Conservation (phyloP, 2,329 filamentous ascomycete genomes). For the Akanthomyces uredinophilus region DNA sequence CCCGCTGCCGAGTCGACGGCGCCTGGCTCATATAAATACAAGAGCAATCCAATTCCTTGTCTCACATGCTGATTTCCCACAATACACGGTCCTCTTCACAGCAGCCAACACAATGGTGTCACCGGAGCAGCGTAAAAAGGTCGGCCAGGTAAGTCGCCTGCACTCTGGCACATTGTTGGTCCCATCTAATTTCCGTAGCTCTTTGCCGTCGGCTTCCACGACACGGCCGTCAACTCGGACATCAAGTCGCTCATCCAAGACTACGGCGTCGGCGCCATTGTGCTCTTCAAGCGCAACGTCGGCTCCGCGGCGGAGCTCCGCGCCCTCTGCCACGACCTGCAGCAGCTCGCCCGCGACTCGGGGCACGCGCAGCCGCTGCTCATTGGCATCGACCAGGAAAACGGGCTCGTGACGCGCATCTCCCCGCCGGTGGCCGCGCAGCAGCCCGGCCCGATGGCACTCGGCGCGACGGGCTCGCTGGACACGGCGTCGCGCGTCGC, state of each 20-base stretch:
- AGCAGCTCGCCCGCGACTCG: conserved; percentile 21
- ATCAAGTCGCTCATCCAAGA: conserved; percentile 23
- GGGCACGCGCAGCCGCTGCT: conserved; percentile 23
- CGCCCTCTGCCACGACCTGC: conserved; percentile 20
- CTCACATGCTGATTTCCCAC: not conserved
- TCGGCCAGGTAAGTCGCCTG: conserved; percentile 15
- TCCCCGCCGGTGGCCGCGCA: conserved; percentile 23
- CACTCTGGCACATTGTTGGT: not conserved
- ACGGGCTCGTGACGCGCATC: conserved; percentile 24
- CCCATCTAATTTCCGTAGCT: conserved; percentile 15
- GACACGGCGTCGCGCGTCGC: conserved; percentile 18
- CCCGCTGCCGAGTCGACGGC: not conserved
- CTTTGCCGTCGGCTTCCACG: conserved; percentile 25
- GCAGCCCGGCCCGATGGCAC: conserved; percentile 23
- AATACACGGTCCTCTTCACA: too few relatives aligned
- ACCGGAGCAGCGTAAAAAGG: conserved; percentile 16
- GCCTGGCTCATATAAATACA: not conserved
- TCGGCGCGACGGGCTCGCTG: conserved; percentile 20
- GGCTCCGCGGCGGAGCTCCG: conserved; percentile 20
- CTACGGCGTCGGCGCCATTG: conserved; percentile 24
- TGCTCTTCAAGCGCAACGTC: conserved; percentile 25
- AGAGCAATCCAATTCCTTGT: not conserved
- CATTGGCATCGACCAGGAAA: conserved; percentile 26
- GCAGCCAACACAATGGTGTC: conserved; percentile 9
- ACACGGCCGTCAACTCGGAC: conserved; percentile 19